Evolutionary conservation across 345 rosid genomes (phyloP), one percentile per base, ranked within the genome.

Genomic region (Citrus cavaleriei): DNA sequence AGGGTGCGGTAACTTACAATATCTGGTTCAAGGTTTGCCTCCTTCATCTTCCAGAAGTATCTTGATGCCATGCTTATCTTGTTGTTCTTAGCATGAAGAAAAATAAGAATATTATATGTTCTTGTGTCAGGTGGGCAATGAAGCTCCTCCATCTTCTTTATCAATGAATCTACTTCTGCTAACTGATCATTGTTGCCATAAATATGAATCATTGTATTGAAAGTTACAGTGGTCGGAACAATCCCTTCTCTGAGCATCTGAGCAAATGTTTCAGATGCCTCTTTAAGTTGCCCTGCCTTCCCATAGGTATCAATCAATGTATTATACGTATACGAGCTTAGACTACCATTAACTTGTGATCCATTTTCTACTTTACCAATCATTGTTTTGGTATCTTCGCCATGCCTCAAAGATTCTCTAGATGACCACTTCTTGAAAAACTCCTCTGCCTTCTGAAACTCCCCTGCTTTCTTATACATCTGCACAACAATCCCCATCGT

Each of bases 281-380:
- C 96, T 84, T 85, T 86, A 24, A 92, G 76, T 75, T 85, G 91
- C 16, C 99, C 97, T 0, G 93, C 89, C 77, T 93, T 93, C 32
- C 99, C 96, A 78, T 95, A 90, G 5, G 91, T 92, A 78, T 95
- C 97, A 54, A 95, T 95, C 93, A 92, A 87, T 16, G 91, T 91
- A 81, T 92, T 93, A 83, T 91, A 90, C 0, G 96, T 88, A 71
- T 92, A 83, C 3, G 92, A 86, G 85, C 92, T 89, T 76, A 90
- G 81, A 81, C 86, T 84, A 74, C 84, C 81, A 83, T 78, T 84
- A 21, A 71, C 72, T 55, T 51, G 80, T 10, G 49, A 10, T 68
- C 73, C 80, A 70, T 70, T 77, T 76, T 77, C 70, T 59, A 35
- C 40, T 57, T 57, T 74, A 74, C 77, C 40, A 74, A 32, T 65